These are phyloP conservation scores for Backusella sp. DNA, from an alignment of 192 early-diverging fungal genomes.

Conservation along the genomic window DNA sequence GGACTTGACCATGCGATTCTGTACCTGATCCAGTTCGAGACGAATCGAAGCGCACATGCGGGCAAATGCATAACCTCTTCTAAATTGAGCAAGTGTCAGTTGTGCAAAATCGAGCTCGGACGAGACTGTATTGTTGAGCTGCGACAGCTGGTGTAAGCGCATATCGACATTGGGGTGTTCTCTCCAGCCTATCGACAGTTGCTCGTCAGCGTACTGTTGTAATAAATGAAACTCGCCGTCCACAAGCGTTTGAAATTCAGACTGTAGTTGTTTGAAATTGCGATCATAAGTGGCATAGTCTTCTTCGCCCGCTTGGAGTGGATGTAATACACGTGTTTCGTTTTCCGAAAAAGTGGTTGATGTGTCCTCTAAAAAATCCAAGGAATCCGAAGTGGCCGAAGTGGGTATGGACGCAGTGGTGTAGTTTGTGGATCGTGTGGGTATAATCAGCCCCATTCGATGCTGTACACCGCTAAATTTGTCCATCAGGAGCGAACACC, in stretches of 20 bases:
- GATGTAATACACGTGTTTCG: conserved; percentile 13
- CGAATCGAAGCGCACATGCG: conserved; percentile 8
- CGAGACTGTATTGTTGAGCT: not conserved
- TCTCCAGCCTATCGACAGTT: not conserved
- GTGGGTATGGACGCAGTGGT: not conserved
- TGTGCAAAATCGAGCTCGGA: not conserved
- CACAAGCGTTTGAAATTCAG: conserved; percentile 4
- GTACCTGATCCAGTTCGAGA: conserved; percentile 24
- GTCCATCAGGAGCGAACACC: not conserved
- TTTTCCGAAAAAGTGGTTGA: not conserved
- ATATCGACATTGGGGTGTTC: conserved; percentile 5
- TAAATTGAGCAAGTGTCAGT: not conserved
- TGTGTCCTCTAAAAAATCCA: conserved; percentile 2
- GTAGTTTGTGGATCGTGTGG: conserved; percentile 21
- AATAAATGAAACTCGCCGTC: conserved; percentile 4
- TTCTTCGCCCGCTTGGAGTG: conserved; percentile 28
- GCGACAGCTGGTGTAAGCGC: not conserved
- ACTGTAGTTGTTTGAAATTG: conserved; percentile 14
- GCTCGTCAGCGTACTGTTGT: not conserved
- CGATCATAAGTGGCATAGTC: conserved; percentile 21
- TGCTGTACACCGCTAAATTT: conserved; percentile 7
- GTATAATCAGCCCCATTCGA: conserved; percentile 11
- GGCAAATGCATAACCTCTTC: conserved; percentile 15
- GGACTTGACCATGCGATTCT: conserved; percentile 31
- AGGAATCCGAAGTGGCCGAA: not conserved